These are phyloP conservation scores for Ophiocordyceps robertsii DNA, from an alignment of 2,329 filamentous ascomycete species.

Conservation along the genomic window DNA sequence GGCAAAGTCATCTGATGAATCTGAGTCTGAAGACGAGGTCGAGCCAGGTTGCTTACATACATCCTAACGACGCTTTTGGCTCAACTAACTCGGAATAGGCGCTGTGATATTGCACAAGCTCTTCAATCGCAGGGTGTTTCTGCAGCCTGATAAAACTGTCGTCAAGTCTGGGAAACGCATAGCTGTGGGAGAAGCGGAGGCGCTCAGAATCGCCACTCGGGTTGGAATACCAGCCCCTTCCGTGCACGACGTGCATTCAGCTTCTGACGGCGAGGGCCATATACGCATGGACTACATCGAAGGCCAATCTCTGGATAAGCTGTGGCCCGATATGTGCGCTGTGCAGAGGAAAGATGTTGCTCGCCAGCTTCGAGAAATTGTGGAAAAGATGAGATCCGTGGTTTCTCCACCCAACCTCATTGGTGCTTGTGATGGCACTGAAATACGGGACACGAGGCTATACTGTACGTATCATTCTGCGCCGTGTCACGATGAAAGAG, in stretches of 20 bases:
- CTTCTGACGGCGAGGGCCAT: constrained; percentile 6
- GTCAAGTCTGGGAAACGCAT: constrained; percentile 13
- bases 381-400: constrained; percentile 12
- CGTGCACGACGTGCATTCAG: constrained; percentile 6
- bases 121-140: constrained; percentile 9
- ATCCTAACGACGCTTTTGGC: background rate
- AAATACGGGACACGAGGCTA: constrained; percentile 12
- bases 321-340: constrained; percentile 11
- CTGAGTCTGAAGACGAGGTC: constrained; percentile 9
- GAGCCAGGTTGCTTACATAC: constrained; percentile 8
- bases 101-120: constrained; percentile 8
- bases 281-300: constrained; percentile 13
- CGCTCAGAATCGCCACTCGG: constrained; percentile 7
- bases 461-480: constrained; percentile 9
- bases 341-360: constrained; percentile 9
- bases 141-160: constrained; percentile 10
- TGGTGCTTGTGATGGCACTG: constrained; percentile 11
- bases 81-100: constrained; percentile 6
- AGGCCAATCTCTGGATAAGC: constrained; percentile 11
- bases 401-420: constrained; percentile 9
- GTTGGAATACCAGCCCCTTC: constrained; percentile 10
- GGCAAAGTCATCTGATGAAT: constrained; percentile 10
- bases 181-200: constrained; percentile 12
- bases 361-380: constrained; percentile 11
- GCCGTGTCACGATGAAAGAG: constrained; percentile 8